Base-by-base conservation (phyloP, 2,329 filamentous ascomycete genomes). In the Ilyonectria mors-panacis region DNA sequence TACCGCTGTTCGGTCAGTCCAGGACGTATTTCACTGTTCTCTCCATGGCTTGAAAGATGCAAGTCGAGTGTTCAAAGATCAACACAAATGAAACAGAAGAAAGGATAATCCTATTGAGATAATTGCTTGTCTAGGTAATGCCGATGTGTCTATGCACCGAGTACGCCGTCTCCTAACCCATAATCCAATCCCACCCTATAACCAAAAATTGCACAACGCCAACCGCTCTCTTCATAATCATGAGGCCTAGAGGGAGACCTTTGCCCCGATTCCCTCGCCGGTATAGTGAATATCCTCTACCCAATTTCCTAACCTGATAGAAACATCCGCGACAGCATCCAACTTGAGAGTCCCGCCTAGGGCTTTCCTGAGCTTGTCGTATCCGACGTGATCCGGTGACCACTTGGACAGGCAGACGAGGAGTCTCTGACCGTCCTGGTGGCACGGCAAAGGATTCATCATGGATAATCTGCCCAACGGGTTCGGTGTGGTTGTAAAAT, bases 341-440 rank as follows among this genome's bases (percentile, higher is more conserved):
- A 98, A 81, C 80, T 92, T 93, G 72, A 98, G 80, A 26, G 85
- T 86, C 0, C 95, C 95, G 1, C 95, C 95, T 1, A 98, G 80
- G 12, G 95, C 95, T 73, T 91, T 90, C 73, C 85, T 89, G 15
- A 98, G 85, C 59, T 93, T 93, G 45, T 94, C 94, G 73, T 95
- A 97, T 2, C 95, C 96, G 12, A 97, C 89, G 15, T 90, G 91
- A 15, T 89, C 91, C 19, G 94, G 78, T 37, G 89, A 91, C 92
- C 95, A 95, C 45, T 92, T 92, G 86, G 1, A 98, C 95, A 0
- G 95, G 95, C 47, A 99, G 78, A 64, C 87, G 88, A 1, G 95
- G 95, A 0, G 92, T 93, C 63, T 88, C 82, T 2, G 91, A 93
- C 1, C 88, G 78, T 0, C 94, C 94, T 0, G 95, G 94, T 0